phyloP scores from a whole-genome alignment of 2,329 filamentous ascomycete species.

The Dactylonectria macrodidyma region DNA sequence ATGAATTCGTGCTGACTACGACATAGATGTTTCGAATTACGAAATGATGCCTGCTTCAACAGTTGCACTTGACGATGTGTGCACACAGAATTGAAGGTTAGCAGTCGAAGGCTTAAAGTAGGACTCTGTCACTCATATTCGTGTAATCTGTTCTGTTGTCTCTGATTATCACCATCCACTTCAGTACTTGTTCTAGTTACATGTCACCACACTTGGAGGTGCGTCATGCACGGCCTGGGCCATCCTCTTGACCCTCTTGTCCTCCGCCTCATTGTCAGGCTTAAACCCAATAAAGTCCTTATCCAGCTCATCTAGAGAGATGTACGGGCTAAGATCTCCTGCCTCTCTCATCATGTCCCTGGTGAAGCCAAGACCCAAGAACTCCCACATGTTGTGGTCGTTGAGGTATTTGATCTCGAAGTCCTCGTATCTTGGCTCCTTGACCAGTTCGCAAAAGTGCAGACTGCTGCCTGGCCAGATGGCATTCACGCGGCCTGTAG shows the following conservation, averaged over 20 bases:
- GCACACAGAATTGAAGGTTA: too few species aligned
- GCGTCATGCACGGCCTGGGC: neutral
- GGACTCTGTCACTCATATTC: too few species aligned
- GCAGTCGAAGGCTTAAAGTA: too few species aligned
- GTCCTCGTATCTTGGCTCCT: conserved; percentile 16
- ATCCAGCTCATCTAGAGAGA: conserved; percentile 3
- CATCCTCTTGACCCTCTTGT: conserved; percentile 6
- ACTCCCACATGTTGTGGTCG: conserved; percentile 18
- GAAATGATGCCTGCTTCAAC: conserved; percentile 2
- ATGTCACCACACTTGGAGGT: too few species aligned
- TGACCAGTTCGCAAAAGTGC: conserved; percentile 15
- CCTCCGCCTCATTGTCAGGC: conserved; percentile 13
- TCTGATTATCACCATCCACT: too few species aligned
- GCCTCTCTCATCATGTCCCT: conserved; percentile 8
- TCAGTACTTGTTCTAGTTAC: too few species aligned
- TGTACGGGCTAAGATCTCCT: conserved; percentile 16
- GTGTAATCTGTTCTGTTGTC: too few species aligned
- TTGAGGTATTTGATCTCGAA: conserved; percentile 23
- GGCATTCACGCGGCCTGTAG: conserved; percentile 20
- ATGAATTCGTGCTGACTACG: neutral
- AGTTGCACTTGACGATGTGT: neutral
- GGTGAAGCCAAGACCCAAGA: conserved; percentile 12
- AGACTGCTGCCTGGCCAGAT: conserved; percentile 23
- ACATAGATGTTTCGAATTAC: conserved; percentile 8
- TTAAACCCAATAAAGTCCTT: neutral